These are phyloP conservation scores for Eucalyptus polyanthemos DNA, from an alignment of 345 rosid species.

Conservation along the genomic window DNA sequence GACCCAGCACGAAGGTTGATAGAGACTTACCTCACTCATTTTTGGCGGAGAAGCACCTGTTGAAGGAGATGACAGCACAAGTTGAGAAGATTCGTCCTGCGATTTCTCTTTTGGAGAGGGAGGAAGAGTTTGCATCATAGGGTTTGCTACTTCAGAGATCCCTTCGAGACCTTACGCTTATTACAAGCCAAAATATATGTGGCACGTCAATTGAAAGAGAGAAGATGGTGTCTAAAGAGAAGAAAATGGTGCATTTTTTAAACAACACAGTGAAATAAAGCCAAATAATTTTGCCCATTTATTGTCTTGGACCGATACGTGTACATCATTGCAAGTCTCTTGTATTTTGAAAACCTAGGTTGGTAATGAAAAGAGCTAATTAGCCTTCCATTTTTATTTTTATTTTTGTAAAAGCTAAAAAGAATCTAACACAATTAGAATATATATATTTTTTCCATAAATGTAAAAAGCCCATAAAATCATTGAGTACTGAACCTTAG, in stretches of 20 bases:
- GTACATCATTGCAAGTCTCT: background rate
- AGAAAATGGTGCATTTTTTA: background rate
- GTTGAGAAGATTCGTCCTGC: background rate
- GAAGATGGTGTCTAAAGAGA: background rate
- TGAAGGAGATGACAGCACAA: background rate
- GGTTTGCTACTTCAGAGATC: background rate
- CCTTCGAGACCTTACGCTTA: background rate
- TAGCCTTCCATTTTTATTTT: background rate
- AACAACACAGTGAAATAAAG: background rate
- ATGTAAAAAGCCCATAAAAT: background rate
- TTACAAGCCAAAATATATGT: background rate
- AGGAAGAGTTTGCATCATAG: background rate
- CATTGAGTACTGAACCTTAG: background rate
- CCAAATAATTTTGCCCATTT: background rate
- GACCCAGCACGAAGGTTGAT: background rate
- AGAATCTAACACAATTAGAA: background rate
- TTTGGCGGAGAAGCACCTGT: background rate
- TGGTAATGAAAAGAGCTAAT: background rate
- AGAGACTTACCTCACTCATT: background rate
- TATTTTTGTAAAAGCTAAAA: background rate
- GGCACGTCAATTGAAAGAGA: background rate
- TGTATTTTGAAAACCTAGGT: background rate
- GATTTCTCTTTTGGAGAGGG: background rate
- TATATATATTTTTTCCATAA: background rate
- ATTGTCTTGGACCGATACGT: background rate